Conservation (phyloP, 108 stramenopile genomes). For the Seminavis robusta region DNA sequence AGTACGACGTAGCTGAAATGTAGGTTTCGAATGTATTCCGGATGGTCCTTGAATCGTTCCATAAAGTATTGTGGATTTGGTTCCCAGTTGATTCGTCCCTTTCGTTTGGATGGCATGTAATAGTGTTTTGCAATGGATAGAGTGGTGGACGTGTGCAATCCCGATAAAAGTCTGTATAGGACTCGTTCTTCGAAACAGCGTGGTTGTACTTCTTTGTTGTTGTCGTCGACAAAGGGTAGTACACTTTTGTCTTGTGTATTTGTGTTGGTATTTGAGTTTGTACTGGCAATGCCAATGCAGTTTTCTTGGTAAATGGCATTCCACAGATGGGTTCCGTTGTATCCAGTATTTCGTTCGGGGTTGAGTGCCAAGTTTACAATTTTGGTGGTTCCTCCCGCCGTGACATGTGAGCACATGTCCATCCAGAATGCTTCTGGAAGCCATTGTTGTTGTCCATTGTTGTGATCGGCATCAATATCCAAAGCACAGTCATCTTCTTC, state of each 20-base stretch:
- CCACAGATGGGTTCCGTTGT: slow-evolving; percentile 92
- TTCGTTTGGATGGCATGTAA: slow-evolving; percentile 83
- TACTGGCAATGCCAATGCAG: no score
- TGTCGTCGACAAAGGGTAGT: slow-evolving; percentile 25
- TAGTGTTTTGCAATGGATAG: slow-evolving; percentile 88
- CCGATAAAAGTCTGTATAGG: slow-evolving; percentile 83
- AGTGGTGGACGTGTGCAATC: slow-evolving; percentile 88
- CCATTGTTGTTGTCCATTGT: slow-evolving; percentile 14
- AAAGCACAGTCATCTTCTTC: slow-evolving; percentile 39
- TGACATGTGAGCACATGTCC: slow-evolving; percentile 79
- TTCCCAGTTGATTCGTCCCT: slow-evolving; percentile 68
- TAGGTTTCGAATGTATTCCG: slow-evolving; percentile 88
- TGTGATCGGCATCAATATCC: slow-evolving; percentile 28
- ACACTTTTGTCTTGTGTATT: slow-evolving; percentile 20
- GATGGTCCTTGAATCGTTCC: slow-evolving; percentile 72
- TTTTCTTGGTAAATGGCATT: slow-evolving; percentile 92
- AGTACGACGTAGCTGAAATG: slow-evolving; percentile 94
- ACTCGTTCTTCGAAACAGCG: slow-evolving; percentile 93
- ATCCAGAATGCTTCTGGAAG: slow-evolving; percentile 84
- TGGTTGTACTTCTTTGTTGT: slow-evolving; percentile 14
- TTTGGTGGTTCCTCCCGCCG: slow-evolving; percentile 51
- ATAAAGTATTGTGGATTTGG: slow-evolving; percentile 84
- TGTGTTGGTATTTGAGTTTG: no score
- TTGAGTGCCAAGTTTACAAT: slow-evolving; percentile 85
- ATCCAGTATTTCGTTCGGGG: slow-evolving; percentile 94